A percentile compares a stretch with the other conserved stretches of the same genome.
phyloP scores from a whole-genome alignment of 495 filamentous ascomycete species.

The Amphirosellinia nigrospora region DNA sequence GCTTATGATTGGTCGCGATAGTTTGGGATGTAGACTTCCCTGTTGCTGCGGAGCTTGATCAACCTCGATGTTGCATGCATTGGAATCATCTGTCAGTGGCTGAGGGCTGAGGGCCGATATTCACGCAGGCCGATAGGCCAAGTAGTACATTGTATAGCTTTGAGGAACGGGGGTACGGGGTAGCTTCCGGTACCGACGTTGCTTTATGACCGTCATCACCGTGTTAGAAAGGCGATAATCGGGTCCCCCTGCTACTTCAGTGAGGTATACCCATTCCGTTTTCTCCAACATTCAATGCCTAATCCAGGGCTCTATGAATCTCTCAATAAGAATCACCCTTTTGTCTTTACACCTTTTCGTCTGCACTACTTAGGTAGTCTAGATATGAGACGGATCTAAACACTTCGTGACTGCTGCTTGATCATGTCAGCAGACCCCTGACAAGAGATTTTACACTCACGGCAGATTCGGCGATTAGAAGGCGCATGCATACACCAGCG shows the following conservation, averaged over 20 bases:
- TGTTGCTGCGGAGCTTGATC: slow-evolving; percentile 1
- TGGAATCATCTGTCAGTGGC: not conserved
- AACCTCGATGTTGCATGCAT: not conserved
- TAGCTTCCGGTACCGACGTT: not conserved
- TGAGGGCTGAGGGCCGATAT: not conserved
- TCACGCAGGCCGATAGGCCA: not conserved
- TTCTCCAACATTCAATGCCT: not conserved
- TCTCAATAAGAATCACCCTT: not conserved
- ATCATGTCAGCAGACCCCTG: not conserved
- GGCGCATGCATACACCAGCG: not conserved
- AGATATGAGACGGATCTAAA: not conserved
- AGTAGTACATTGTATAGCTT: no score
- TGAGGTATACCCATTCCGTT: not conserved
- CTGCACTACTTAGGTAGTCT: not conserved
- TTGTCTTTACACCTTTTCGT: not conserved
- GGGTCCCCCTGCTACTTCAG: not conserved
- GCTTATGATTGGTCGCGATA: slow-evolving; percentile 11
- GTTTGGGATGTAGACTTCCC: slow-evolving; percentile 10
- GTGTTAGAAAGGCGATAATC: not conserved
- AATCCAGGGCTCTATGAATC: not conserved
- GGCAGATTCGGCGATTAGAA: not conserved
- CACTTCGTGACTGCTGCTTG: not conserved
- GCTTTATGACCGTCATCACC: not conserved
- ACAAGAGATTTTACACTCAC: not conserved
- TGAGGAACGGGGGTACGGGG: not conserved